Evolutionary conservation across 768 basidiomycete genomes (phyloP), one percentile per base, ranked within the genome.

Genomic region (Daedaleopsis nitida): DNA sequence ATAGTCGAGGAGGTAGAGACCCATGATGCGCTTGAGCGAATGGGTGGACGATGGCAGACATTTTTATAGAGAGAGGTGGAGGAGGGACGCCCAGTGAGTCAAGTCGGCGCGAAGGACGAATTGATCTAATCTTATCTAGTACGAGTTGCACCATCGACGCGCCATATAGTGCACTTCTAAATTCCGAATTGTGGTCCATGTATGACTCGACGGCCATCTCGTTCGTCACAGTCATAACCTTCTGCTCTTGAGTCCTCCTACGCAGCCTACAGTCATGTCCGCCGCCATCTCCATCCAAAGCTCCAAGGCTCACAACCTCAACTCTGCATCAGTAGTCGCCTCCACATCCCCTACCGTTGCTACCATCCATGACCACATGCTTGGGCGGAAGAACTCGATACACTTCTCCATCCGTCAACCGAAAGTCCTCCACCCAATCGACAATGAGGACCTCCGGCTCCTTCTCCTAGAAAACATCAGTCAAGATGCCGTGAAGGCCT

Each of bases 391-490:
- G 32, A 62, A 76, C 59, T 77, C 72, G 32, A 58, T 60, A 50
- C 71, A 70, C 37, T 62, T 72, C 55, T 65, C 76, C 57, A 72
- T 86, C 60, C 78, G 85, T 48, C 82, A 79, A 59, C 83, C 88
- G 19, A 89, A 85, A 67, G 84, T 90, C 56, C 84, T 94, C 32
- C 92, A 92, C 65, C 91, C 93, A 13, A 77, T 87, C 32, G 91
- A 93, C 60, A 94, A 92, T 68, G 91, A 88, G 62, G 86, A 86
- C 64, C 80, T 96, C 45, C 83, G 82, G 63, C 82, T 98, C 51
- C 83, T 99, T 56, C 78, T 99, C 51, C 82, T 99, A 62, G 97
- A 99, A 78, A 98, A 98, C 70, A 95, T 98, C 81, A 94, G 91
- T 73, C 84, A 86, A 72, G 92, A 93, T 51, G 97, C 96, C 12